Evolutionary conservation across 2,329 filamentous ascomycete species (phyloP).

Genomic region (Coniochaeta prunicola): DNA sequence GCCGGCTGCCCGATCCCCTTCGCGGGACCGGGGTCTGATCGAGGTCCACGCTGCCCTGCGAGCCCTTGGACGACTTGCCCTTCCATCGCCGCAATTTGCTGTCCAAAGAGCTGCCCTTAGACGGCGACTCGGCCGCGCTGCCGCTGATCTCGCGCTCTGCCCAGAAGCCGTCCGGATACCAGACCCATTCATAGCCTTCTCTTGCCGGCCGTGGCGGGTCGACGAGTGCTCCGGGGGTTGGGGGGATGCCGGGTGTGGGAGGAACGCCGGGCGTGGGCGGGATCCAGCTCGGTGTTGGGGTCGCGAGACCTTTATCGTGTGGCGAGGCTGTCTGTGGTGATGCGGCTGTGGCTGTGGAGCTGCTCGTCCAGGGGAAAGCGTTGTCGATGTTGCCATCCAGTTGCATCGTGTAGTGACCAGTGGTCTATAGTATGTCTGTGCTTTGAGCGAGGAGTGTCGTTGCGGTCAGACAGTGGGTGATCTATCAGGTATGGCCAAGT

Average conservation of each 20-base stretch:
- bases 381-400: background rate
- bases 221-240: background rate
- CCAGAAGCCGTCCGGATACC: conserved; percentile 57
- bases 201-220: conserved; percentile 50
- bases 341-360: background rate
- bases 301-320: background rate
- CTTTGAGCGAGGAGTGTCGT: background rate
- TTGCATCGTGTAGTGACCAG: background rate
- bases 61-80: conserved; percentile 15
- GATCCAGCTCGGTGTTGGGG: background rate
- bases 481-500: background rate
- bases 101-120: conserved; percentile 11
- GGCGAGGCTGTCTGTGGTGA: background rate
- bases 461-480: background rate
- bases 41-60: background rate
- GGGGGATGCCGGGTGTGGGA: background rate
- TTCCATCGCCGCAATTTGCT: conserved; percentile 28
- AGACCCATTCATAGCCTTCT: conserved; percentile 53
- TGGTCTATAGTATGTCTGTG: background rate
- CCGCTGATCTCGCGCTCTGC: conserved; percentile 41
- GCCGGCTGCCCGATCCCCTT: background rate
- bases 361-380: conserved; percentile 2
- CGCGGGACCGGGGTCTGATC: background rate
- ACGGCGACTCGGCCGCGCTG: conserved; percentile 4
- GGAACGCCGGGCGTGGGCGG: background rate